A percentile compares a stretch with the other conserved stretches of the same genome.
These are phyloP conservation scores for Isabelozyma rhagii DNA, from an alignment of 805 yeast species.

Conservation along the genomic window DNA sequence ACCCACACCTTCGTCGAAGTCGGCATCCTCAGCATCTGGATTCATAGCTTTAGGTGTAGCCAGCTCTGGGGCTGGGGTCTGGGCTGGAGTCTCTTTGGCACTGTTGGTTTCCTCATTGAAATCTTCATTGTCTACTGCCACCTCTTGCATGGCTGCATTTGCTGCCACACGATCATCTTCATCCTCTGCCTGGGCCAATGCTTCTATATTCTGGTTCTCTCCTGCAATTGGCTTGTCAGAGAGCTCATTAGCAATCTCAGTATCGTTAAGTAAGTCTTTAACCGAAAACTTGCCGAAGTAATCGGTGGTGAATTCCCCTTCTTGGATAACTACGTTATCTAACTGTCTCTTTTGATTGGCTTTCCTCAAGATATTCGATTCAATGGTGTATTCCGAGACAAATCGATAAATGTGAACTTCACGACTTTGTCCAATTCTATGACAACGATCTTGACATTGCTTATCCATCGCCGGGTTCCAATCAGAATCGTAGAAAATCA, in stretches of 20 bases:
- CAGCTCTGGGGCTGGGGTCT: conserved; percentile 23
- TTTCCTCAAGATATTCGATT: conserved; percentile 87
- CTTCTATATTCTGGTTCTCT: conserved; percentile 46
- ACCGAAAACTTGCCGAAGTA: conserved; percentile 87
- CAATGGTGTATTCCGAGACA: conserved; percentile 94
- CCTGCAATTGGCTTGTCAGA: conserved; percentile 36
- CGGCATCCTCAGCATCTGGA: conserved; percentile 33
- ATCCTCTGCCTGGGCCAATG: conserved; percentile 91
- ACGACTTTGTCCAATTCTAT: conserved; percentile 96
- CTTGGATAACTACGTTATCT: conserved; percentile 94
- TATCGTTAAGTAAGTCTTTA: conserved; percentile 75
- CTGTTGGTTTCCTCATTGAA: conserved; percentile 52
- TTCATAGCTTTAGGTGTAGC: conserved; percentile 15
- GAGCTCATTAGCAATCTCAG: conserved; percentile 32
- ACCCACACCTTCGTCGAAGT: conserved; percentile 62
- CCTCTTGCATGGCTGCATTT: conserved; percentile 81
- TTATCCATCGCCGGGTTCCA: conserved; percentile 99
- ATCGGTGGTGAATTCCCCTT: conserved; percentile 97
- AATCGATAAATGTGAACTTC: conserved; percentile 97
- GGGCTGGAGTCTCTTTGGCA: conserved; percentile 18
- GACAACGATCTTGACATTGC: conserved; percentile 99
- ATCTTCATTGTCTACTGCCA: conserved; percentile 80
- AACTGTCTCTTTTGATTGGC: conserved; percentile 93
- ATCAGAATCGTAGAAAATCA: conserved; percentile 95
- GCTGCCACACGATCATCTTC: conserved; percentile 91